A percentile compares a stretch with the other conserved stretches of the same genome.
Conservation (phyloP, 352 stramenopile species). For the Phytophthora uliginosa region DNA sequence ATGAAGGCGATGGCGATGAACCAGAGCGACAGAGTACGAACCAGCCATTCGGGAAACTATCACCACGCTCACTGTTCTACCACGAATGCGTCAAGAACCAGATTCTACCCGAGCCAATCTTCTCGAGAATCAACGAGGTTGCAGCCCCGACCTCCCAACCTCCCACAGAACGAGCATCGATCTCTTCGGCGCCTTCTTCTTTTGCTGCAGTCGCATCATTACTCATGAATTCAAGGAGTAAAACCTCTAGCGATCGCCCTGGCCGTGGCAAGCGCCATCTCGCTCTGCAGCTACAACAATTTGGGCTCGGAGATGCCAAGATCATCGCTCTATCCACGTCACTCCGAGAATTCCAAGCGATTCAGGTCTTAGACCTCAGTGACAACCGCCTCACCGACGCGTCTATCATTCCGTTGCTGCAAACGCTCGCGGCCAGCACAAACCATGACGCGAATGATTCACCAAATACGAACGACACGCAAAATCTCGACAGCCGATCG, state of each 20-base stretch:
- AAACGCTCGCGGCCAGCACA: constrained; percentile 40
- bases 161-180: constrained; percentile 13
- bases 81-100: constrained; percentile 69
- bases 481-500: not conserved
- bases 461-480: not conserved
- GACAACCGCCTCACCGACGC: constrained; percentile 76
- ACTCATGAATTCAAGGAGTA: constrained; percentile 46
- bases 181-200: constrained; percentile 22
- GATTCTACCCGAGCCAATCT: constrained; percentile 74
- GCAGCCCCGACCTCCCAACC: constrained; percentile 16
- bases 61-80: constrained; percentile 75
- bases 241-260: constrained; percentile 31
- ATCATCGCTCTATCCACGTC: constrained; percentile 65
- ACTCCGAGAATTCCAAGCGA: constrained; percentile 62
- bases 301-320: constrained; percentile 75
- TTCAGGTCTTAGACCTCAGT: constrained; percentile 74
- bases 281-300: constrained; percentile 73
- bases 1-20: constrained; percentile 11
- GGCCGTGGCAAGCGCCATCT: constrained; percentile 59
- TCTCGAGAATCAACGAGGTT: constrained; percentile 74
- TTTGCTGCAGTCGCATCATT: constrained; percentile 52
- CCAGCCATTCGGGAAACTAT: constrained; percentile 49
- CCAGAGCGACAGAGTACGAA: constrained; percentile 19
- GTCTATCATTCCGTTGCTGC: constrained; percentile 69
- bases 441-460: not conserved